Conservation (phyloP, 2,329 filamentous ascomycete genomes). For the Amylocarpus encephaloides region DNA sequence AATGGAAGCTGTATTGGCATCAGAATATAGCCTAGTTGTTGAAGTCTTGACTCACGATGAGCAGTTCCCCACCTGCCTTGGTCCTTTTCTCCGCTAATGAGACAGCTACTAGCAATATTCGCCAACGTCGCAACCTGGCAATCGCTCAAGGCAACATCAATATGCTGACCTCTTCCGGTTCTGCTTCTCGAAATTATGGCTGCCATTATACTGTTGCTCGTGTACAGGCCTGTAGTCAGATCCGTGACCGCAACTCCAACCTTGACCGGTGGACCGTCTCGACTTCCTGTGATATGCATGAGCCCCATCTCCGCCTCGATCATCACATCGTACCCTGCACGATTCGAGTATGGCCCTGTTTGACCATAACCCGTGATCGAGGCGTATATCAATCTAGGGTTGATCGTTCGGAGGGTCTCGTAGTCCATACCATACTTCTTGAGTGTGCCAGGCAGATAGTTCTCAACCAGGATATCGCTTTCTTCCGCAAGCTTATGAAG, state of each 20-base stretch:
- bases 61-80: conserved; percentile 92
- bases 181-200: conserved; percentile 70
- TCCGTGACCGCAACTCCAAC: conserved; percentile 97
- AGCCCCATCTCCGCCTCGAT: conserved; percentile 96
- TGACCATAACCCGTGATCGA: conserved; percentile 97
- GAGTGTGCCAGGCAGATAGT: conserved; percentile 84
- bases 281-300: conserved; percentile 93
- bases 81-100: conserved; percentile 84
- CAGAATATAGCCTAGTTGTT: conserved; percentile 1
- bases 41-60: conserved; percentile 59
- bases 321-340: conserved; percentile 98
- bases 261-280: conserved; percentile 89
- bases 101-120: conserved; percentile 89
- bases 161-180: conserved; percentile 80
- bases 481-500: conserved; percentile 77
- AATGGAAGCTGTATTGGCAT: conserved; percentile 68
- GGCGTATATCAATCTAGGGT: conserved; percentile 83
- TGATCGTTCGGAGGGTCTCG: conserved; percentile 69
- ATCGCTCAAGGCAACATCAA: conserved; percentile 86
- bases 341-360: conserved; percentile 78
- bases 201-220: conserved; percentile 92
- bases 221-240: conserved; percentile 89
- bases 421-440: conserved; percentile 92
- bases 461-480: conserved; percentile 92
- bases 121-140: conserved; percentile 90